Evolutionary conservation across 257 asterid genomes (phyloP).

Genomic region (Leptodermis oblonga): DNA sequence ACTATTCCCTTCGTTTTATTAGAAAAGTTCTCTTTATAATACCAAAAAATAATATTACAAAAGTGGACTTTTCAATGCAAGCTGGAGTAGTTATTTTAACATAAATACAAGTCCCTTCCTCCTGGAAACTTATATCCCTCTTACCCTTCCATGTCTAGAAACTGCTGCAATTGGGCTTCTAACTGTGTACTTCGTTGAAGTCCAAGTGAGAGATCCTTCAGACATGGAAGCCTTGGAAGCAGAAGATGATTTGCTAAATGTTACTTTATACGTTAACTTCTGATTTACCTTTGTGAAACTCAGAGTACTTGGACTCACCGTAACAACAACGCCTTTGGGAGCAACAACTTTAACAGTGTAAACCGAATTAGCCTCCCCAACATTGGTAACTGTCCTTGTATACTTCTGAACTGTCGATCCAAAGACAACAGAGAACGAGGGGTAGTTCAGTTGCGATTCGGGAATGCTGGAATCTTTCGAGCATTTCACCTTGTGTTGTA

Average conservation of each 20-base stretch:
- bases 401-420: conserved; percentile 6
- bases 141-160: background rate
- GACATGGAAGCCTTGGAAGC: background rate
- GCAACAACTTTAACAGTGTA: background rate
- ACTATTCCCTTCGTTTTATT: too few relatives aligned
- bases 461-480: background rate
- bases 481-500: conserved; percentile 5
- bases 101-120: too few relatives aligned
- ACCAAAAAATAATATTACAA: too few relatives aligned
- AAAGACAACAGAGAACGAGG: conserved; percentile 3
- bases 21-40: too few relatives aligned
- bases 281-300: conserved; percentile 10
- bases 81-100: too few relatives aligned
- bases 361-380: conserved; percentile 9
- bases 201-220: conserved; percentile 1
- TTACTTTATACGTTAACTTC: conserved; percentile 9
- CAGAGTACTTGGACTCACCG: conserved; percentile 7
- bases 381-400: conserved; percentile 18
- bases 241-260: background rate
- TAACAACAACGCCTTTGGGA: conserved; percentile 5
- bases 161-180: background rate
- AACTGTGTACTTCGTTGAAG: background rate
- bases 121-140: conserved; percentile 1
- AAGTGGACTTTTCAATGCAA: background rate
- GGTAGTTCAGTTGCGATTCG: conserved; percentile 14